Percentiles rank a stretch among this genome's conserved stretches.
phyloP scores from a whole-genome alignment of 768 basidiomycete genomes.

The Russula abietina region DNA sequence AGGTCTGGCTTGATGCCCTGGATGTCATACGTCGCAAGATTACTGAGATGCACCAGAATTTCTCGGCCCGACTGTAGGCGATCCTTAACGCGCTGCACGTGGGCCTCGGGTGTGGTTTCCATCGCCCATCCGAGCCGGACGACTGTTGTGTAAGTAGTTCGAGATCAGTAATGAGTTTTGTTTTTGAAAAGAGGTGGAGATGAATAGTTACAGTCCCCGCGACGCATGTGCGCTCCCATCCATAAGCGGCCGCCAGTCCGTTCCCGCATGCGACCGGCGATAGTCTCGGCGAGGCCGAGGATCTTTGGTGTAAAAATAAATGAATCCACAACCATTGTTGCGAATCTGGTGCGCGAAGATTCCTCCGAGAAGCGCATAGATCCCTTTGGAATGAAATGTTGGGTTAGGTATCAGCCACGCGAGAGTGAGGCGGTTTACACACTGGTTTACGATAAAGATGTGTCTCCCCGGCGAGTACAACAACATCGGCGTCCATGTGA shows the following conservation, averaged over 20 bases:
- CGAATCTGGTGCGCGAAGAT: slow-evolving; percentile 5
- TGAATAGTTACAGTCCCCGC: slow-evolving; percentile 36
- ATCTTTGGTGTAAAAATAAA: slow-evolving; percentile 15
- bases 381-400: slow-evolving; percentile 8
- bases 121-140: slow-evolving; percentile 35
- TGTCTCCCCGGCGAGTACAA: slow-evolving; percentile 38
- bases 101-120: slow-evolving; percentile 33
- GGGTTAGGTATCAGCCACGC: neutral
- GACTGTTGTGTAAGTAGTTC: slow-evolving; percentile 23
- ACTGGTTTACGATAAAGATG: slow-evolving; percentile 40
- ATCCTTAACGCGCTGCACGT: slow-evolving; percentile 34
- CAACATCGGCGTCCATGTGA: slow-evolving; percentile 33
- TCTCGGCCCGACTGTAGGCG: slow-evolving; percentile 29
- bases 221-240: slow-evolving; percentile 42
- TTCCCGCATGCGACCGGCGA: slow-evolving; percentile 33
- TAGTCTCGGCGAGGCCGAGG: slow-evolving; percentile 30
- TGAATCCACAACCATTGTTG: slow-evolving; percentile 13
- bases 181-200: neutral
- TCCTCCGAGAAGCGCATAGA: slow-evolving; percentile 23
- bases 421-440: slow-evolving; percentile 24
- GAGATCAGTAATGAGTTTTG: slow-evolving; percentile 1
- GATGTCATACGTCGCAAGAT: slow-evolving; percentile 15
- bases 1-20: slow-evolving; percentile 6
- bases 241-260: slow-evolving; percentile 33
- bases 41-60: slow-evolving; percentile 24